phyloP scores from a whole-genome alignment of 1,284 basidiomycete species.

The Boletus hoseneyae region DNA sequence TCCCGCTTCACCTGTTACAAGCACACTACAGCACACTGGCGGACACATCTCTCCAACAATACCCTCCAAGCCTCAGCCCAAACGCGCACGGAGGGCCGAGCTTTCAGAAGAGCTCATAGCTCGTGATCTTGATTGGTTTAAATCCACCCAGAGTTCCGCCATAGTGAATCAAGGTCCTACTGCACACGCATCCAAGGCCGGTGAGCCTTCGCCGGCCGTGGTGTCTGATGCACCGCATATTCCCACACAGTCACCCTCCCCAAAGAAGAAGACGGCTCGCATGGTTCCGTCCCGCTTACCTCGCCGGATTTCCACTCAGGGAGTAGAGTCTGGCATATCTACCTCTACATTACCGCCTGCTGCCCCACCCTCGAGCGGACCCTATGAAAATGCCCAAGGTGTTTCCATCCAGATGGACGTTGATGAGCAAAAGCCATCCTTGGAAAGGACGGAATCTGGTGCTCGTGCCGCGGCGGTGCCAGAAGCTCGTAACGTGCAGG shows the following conservation, averaged over 20 bases:
- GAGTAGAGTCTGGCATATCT: background rate
- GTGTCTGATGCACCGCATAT: conserved; percentile 1
- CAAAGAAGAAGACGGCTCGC: conserved; percentile 25
- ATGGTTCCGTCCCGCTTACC: conserved; percentile 26
- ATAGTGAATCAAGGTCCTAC: background rate
- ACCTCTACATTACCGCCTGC: background rate
- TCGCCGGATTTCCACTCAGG: conserved; percentile 15
- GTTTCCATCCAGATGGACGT: conserved; percentile 3
- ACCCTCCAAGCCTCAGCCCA: conserved; percentile 27
- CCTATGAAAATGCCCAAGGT: background rate
- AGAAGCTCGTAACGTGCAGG: background rate
- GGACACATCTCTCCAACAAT: conserved; percentile 1
- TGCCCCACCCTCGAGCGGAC: background rate
- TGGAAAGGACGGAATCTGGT: background rate
- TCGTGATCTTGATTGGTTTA: conserved; percentile 33
- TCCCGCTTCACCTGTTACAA: background rate
- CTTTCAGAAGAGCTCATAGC: conserved; percentile 27
- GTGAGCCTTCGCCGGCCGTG: background rate
- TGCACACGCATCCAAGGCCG: background rate
- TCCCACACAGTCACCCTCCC: background rate
- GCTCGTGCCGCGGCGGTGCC: background rate
- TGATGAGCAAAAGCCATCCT: background rate
- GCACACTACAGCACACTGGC: background rate
- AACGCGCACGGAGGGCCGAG: conserved; percentile 22
- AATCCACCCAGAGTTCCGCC: conserved; percentile 9